These are phyloP conservation scores for Apocynum venetum DNA, from an alignment of 257 asterid species.

Conservation along the genomic window DNA sequence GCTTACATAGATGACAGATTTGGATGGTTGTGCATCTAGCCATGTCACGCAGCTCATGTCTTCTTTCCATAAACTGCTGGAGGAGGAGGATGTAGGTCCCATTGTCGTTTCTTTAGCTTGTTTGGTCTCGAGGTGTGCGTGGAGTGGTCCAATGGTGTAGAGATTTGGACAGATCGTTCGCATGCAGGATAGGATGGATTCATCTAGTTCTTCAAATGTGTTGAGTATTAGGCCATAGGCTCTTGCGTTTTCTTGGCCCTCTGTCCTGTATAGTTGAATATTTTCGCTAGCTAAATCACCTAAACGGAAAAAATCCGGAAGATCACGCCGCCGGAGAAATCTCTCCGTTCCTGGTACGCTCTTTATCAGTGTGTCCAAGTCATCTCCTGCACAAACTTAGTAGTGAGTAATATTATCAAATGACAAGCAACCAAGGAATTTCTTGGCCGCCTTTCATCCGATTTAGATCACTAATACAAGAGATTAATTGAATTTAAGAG, in stretches of 20 bases:
- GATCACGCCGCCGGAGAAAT: conserved; percentile 27
- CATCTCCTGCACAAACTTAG: conserved; percentile 17
- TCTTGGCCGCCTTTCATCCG: neutral
- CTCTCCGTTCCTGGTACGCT: conserved; percentile 19
- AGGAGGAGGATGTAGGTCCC: neutral
- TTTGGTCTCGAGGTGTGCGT: conserved; percentile 13
- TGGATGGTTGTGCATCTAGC: conserved; percentile 46
- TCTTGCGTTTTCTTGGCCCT: conserved; percentile 17
- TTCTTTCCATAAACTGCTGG: conserved; percentile 43
- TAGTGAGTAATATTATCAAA: neutral
- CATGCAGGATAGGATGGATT: conserved; percentile 18
- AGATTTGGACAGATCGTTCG: conserved; percentile 16
- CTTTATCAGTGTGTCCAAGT: conserved; percentile 19
- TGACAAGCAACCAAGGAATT: neutral
- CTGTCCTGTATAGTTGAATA: conserved; percentile 15
- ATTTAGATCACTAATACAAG: too few relatives aligned
- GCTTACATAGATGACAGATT: conserved; percentile 54
- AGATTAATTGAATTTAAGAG: neutral
- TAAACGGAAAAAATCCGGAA: conserved; percentile 26
- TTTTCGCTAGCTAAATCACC: conserved; percentile 1
- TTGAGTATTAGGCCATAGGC: conserved; percentile 32
- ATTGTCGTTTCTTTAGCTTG: neutral
- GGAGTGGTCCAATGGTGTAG: conserved; percentile 34
- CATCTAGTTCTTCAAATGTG: conserved; percentile 29
- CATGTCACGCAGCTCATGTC: conserved; percentile 49